Base-by-base conservation (phyloP, 2,329 filamentous ascomycete genomes). In the Pseudopyrenochaeta lycopersici region DNA sequence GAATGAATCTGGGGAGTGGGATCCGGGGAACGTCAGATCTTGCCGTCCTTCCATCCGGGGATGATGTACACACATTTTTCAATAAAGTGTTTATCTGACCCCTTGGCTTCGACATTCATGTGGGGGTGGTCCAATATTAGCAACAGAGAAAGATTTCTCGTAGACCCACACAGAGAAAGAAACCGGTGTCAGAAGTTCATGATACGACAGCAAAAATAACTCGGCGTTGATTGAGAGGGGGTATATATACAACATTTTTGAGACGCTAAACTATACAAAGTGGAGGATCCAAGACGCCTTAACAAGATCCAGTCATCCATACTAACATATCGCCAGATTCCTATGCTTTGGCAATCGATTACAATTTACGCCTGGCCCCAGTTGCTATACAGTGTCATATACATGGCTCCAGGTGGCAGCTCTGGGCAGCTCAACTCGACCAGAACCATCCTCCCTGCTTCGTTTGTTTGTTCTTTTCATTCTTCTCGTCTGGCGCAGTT, bases 381-480 rank as follows among this genome's bases (percentile, higher is more conserved):
- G 23, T 5, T 27, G 23, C 23, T 9, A 27, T 27, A 4, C 23
- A 27, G 31, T 15, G 12, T 33, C 5, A 12, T 4, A 11, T 6
- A 33, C 12, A 33, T 15, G 5, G 4, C n/a, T 15, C 31, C 43
- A 40, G n/a, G n/a, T n/a, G n/a, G n/a, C n/a, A n/a, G n/a, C n/a
- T 18, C 11, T 42, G 32, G n/a, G 47, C 12, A 2, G 6, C 7
- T 60, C 38, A 67, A 29, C 46, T 62, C 6, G 71, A 73, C 71
- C 71, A 74, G 15, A 74, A 74, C 71, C 71, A 74, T 1, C 71
- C 69, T 27, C 51, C 60, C 29, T 60, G 67, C 46, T 63, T 64
- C 47, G 54, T 50, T 7, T 12, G 7, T 31, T 65, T 61, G 15
- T 43, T 38, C 6, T 54, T 42, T 9, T 53, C 41, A 3, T 40